Evolutionary conservation across 768 basidiomycete species (phyloP), one percentile per base, ranked within the genome.

Genomic region (Mycena alexandri): DNA sequence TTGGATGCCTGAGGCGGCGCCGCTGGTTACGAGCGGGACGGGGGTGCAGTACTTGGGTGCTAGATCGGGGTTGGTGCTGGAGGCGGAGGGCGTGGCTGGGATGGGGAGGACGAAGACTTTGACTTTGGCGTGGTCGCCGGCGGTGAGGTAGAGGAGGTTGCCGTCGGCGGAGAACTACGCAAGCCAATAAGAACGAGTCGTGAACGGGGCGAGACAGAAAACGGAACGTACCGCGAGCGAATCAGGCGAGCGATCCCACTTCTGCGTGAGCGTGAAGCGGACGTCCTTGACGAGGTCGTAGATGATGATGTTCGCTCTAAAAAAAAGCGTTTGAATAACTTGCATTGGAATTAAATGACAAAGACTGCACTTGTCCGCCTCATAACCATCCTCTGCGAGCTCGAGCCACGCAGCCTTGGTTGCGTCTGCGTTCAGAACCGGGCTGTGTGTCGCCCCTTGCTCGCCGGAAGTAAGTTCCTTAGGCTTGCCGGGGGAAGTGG

Each of bases 331-430:
- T 17, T 57, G n/a, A 51, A 60, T 61, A 52, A 12, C 10, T 22
- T 51, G 7, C 22, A 57, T 22, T 34, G 17, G 61, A 36, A 24
- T 10, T 9, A 38, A 38, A 38, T 2, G 38, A 38, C 50, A 34
- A 33, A 59, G 10, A 14, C 61, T 75, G 47, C 65, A 89, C 90
- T 92, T 87, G 79, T 97, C 96, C 57, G 91, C 85, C 78, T 98
- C 96, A 71, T 96, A 92, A 2, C 96, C 96, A 72, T 98, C 95
- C 74, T 92, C 77, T 57, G 90, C 89, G 68, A 96, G 86, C 77
- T 98, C 93, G 43, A 94, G 79, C 96, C 96, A 99, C 1, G 93
- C 95, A 2, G 88, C 89, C 77, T 91, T 91, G 54, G 85, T 84
- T 0, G 91, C 93, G 51, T 87, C 79, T 4, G 79, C 79, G 64